A percentile compares a stretch with the other conserved stretches of the same genome.
Conservation (phyloP, 2,329 filamentous ascomycete species). For the Aspergillus fumigatus region DNA sequence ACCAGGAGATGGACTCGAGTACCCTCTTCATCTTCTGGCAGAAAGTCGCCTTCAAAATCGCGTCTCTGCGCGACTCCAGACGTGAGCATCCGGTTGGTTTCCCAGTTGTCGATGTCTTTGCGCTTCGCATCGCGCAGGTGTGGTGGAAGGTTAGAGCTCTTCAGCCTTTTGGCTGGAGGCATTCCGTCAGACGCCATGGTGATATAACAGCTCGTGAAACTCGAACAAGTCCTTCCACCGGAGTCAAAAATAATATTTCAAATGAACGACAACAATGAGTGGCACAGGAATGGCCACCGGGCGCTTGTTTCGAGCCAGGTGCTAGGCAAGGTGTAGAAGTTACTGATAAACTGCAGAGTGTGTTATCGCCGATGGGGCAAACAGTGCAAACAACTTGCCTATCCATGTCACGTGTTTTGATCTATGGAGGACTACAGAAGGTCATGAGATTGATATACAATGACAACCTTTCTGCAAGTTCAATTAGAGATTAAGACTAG, state of each 20-base stretch:
- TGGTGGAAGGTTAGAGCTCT: constrained; percentile 32
- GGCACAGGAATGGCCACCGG: constrained; percentile 1
- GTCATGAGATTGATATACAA: background rate
- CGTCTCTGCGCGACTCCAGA: constrained; percentile 90
- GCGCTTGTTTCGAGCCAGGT: background rate
- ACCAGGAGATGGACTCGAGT: constrained; percentile 86
- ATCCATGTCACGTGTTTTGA: constrained; percentile 20
- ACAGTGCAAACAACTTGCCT: constrained; percentile 24
- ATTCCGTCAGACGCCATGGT: constrained; percentile 33
- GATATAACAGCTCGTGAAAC: background rate
- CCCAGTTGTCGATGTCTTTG: constrained; percentile 95
- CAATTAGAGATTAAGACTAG: background rate
- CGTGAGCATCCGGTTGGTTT: constrained; percentile 96
- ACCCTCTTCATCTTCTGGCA: constrained; percentile 77
- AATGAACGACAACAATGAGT: background rate
- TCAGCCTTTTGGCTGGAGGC: constrained; percentile 38
- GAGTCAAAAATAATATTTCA: too few relatives aligned
- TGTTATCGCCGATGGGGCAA: constrained; percentile 17
- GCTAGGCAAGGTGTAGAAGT: constrained; percentile 1
- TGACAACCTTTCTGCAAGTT: background rate
- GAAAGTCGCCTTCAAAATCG: constrained; percentile 76
- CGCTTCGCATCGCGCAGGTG: constrained; percentile 56
- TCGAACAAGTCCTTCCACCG: background rate
- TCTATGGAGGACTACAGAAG: background rate
- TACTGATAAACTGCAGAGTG: background rate